Conservation (phyloP, 495 filamentous ascomycete species). For the Bathelium albidoporum region DNA sequence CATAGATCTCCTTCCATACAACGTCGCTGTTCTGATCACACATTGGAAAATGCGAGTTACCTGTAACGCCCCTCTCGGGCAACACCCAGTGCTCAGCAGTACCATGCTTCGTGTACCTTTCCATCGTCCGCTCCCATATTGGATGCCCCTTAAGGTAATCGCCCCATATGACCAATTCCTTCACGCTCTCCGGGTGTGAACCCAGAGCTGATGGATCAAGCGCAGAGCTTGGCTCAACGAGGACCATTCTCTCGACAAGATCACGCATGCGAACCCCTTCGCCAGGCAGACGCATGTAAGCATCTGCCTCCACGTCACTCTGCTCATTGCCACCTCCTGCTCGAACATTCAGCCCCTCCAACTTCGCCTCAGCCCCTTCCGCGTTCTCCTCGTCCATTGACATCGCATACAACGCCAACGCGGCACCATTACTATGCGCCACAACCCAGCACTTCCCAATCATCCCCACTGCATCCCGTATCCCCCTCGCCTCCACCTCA, state of each 20-base stretch:
- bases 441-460: constrained; percentile 2
- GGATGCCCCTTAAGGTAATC: constrained; percentile 1
- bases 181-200: neutral
- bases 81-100: neutral
- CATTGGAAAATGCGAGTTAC: constrained; percentile 4
- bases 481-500: neutral
- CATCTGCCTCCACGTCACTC: neutral
- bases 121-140: neutral
- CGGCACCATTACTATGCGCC: constrained; percentile 1
- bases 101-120: neutral
- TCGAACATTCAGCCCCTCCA: neutral
- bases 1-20: constrained; percentile 1
- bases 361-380: neutral
- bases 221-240: neutral
- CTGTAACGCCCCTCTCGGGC: neutral
- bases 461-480: neutral
- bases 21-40: constrained; percentile 1
- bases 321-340: neutral
- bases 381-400: neutral
- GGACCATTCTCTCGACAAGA: constrained; percentile 19
- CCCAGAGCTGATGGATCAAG: neutral
- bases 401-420: neutral
- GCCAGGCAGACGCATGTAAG: constrained; percentile 32
- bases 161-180: neutral
- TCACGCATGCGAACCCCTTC: constrained; percentile 54